Base-by-base conservation (phyloP, 805 yeast species). In the Alloascoidea hylecoeti region DNA sequence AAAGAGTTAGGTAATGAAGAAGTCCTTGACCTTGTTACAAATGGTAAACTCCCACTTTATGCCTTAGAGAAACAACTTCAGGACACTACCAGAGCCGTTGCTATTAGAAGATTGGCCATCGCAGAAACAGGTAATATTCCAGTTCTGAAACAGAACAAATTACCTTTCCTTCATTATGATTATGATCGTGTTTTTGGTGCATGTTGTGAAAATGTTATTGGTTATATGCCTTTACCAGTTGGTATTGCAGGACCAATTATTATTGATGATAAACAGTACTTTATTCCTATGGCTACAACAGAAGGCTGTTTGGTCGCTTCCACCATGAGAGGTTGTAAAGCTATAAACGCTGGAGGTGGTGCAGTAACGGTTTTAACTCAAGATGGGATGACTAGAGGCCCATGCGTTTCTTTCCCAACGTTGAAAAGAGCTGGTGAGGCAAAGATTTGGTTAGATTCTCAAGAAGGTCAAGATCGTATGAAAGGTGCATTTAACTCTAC, bases 351-450 rank as follows among this genome's bases (percentile, higher is more conserved):
- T 4, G 98, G 98, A 42, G 96, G 97, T 38, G 99, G 99, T 58
- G 94, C 82, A 17, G 65, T 72, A 37, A 84, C 98, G 18, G 95
- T 89, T 17, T 68, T 92, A 47, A 84, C 96, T 13, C 81, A 77
- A 48, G 99, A 92, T 56, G 96, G 97, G 58, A 92, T 92, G 99
- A 88, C 98, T 14, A 81, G 99, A 64, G 99, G 98, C 32, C 99
- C 99, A 34, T 86, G 96, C 70, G 96, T 92, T 38, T 65, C 81
- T 23, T 92, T 92, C 68, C 82, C 92, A 35, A 60, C 80, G 5
- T 70, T 92, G 53, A 56, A 65, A 17, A 75, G 96, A 61, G 86
- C 97, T 6, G 98, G 97, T 52, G 84, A 84, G 17, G 92, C 95
- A 50, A 92, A 92, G 58, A 59, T 82, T 19, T 92, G 96, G 96